Percentiles rank a stretch among this genome's conserved stretches.
Conservation (phyloP, 2,329 filamentous ascomycete genomes). For the Cordyceps tenuipes region DNA sequence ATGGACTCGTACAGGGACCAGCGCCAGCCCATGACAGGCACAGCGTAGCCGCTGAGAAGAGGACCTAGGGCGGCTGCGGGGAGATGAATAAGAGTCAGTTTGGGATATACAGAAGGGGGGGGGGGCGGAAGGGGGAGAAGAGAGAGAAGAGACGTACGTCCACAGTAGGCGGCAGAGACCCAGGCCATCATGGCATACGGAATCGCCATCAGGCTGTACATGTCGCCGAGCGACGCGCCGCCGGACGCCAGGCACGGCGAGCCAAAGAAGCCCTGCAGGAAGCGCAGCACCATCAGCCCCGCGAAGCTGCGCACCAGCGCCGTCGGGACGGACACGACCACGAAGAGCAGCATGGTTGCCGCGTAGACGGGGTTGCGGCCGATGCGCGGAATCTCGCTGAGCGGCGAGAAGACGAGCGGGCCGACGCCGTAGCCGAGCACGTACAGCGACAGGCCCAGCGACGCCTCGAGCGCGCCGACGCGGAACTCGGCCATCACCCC, state of each 20-base stretch:
- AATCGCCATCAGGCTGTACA: conserved; percentile 45
- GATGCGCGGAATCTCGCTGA: conserved; percentile 58
- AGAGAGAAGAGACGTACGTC: conserved; percentile 23
- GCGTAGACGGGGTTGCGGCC: conserved; percentile 63
- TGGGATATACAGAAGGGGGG: not conserved
- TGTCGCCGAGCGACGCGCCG: conserved; percentile 42
- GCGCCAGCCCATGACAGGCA: conserved; percentile 50
- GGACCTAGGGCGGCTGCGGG: conserved; percentile 47
- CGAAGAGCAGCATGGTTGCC: conserved; percentile 58
- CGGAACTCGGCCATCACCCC: conserved; percentile 46
- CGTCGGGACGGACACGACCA: conserved; percentile 56
- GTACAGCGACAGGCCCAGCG: conserved; percentile 53
- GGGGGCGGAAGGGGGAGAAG: too few species aligned
- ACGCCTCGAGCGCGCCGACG: conserved; percentile 42
- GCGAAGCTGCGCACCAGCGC: conserved; percentile 55
- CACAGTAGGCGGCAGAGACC: conserved; percentile 45
- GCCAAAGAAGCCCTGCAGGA: conserved; percentile 59
- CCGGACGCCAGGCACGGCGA: conserved; percentile 56
- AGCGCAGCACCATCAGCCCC: conserved; percentile 55
- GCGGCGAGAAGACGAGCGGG: conserved; percentile 56
- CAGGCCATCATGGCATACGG: conserved; percentile 53
- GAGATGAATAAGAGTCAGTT: conserved; percentile 16
- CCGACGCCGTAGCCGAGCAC: conserved; percentile 57
- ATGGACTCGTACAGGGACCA: conserved; percentile 58
- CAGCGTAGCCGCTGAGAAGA: conserved; percentile 51